Percentiles rank a stretch among this genome's conserved stretches.
Evolutionary conservation across 106 monocot genomes (phyloP).

Genomic region (Platanthera zijinensis): DNA sequence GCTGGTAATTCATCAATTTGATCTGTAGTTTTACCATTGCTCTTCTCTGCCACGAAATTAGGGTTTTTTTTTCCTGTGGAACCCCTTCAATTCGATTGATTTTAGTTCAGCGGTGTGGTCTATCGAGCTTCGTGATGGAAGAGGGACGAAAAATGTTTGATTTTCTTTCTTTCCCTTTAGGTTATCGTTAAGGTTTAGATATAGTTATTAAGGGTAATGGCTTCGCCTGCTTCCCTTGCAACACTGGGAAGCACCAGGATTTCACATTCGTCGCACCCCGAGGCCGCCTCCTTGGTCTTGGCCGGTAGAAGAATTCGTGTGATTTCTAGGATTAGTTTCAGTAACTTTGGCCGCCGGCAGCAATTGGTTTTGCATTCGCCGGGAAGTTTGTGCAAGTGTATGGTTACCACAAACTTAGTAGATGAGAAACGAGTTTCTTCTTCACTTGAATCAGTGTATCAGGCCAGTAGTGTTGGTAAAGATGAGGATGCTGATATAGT

Average conservation of each 20-base stretch:
- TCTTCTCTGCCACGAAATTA: slow-evolving; percentile 1
- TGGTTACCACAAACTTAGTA: slow-evolving; percentile 53
- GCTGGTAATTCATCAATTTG: no score
- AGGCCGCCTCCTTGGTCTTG: slow-evolving; percentile 21
- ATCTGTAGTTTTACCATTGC: neutral
- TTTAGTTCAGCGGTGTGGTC: neutral
- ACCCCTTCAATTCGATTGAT: neutral
- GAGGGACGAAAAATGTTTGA: slow-evolving; percentile 5
- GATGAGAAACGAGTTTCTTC: slow-evolving; percentile 51
- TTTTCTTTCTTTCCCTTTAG: slow-evolving; percentile 7
- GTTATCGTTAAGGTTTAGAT: slow-evolving; percentile 3
- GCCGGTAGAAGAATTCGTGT: slow-evolving; percentile 35
- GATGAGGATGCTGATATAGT: slow-evolving; percentile 42
- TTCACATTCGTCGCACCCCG: slow-evolving; percentile 23
- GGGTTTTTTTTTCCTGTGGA: neutral
- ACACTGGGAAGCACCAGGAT: slow-evolving; percentile 57
- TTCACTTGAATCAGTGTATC: slow-evolving; percentile 46
- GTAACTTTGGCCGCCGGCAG: slow-evolving; percentile 9
- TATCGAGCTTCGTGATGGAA: neutral
- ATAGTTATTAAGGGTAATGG: slow-evolving; percentile 24
- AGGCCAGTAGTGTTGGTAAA: slow-evolving; percentile 14
- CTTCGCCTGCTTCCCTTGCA: slow-evolving; percentile 76
- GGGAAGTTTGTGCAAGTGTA: slow-evolving; percentile 44
- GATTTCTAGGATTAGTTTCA: slow-evolving; percentile 46
- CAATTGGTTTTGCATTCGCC: slow-evolving; percentile 23